Evolutionary conservation across 129 eudicot genomes (phyloP).

Genomic region (Ambrosia trifida): DNA sequence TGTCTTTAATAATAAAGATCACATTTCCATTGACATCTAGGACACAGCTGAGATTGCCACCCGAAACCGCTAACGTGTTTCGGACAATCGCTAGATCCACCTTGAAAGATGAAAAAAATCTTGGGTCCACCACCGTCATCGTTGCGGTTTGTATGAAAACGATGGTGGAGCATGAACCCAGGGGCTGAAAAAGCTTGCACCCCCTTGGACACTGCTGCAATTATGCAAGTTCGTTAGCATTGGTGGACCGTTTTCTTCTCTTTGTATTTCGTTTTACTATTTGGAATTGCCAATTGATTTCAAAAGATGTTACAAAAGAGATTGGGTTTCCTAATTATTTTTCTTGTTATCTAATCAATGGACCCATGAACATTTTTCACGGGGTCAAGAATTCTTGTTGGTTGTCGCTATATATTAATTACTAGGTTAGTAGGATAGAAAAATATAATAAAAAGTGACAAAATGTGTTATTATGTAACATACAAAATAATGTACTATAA

Average conservation of each 20-base stretch:
- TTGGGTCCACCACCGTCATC: conserved; percentile 38
- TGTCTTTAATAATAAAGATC: conserved; percentile 30
- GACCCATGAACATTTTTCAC: too few relatives aligned
- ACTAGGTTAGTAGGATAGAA: too few relatives aligned
- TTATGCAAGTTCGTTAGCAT: conserved; percentile 23
- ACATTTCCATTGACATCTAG: conserved; percentile 36
- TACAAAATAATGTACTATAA: too few relatives aligned
- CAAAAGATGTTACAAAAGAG: not conserved
- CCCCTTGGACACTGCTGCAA: not conserved
- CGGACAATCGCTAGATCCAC: conserved; percentile 33
- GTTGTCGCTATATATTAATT: too few relatives aligned
- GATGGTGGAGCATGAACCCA: conserved; percentile 29
- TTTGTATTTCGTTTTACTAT: not conserved
- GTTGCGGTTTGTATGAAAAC: conserved; percentile 18
- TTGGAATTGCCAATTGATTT: conserved; percentile 16
- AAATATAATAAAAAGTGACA: too few relatives aligned
- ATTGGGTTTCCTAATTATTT: too few relatives aligned
- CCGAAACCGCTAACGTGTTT: conserved; percentile 32
- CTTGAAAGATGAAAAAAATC: conserved; percentile 34
- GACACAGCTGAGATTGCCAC: conserved; percentile 35
- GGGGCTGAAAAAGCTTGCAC: not conserved
- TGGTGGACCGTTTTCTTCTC: conserved; percentile 21
- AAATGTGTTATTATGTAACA: too few relatives aligned
- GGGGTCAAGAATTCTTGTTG: too few relatives aligned
- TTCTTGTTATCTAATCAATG: too few relatives aligned